These are phyloP conservation scores for Ceratocystis variospora DNA, from an alignment of 2,329 filamentous ascomycete genomes.

Conservation along the genomic window DNA sequence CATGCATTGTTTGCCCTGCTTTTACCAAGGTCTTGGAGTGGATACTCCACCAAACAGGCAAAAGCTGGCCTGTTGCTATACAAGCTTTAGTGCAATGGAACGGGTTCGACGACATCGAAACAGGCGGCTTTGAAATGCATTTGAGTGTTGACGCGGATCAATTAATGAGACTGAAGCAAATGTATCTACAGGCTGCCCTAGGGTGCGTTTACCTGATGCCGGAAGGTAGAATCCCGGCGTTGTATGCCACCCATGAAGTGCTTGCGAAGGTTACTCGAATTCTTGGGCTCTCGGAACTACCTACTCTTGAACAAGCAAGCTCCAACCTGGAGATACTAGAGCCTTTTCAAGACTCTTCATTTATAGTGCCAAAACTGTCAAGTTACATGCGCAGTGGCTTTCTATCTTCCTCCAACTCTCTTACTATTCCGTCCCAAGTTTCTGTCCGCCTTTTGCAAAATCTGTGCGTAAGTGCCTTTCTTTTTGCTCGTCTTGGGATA, in stretches of 20 bases:
- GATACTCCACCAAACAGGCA: constrained; percentile 46
- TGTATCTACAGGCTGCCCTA: constrained; percentile 54
- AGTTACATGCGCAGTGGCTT: constrained; percentile 25
- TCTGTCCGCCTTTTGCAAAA: constrained; percentile 22
- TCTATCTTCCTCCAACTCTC: constrained; percentile 9
- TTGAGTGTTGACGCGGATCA: constrained; percentile 47
- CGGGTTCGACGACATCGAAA: constrained; percentile 55
- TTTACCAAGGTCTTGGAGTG: constrained; percentile 59
- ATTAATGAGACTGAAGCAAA: constrained; percentile 44
- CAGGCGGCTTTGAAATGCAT: constrained; percentile 42
- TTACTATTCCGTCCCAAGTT: constrained; percentile 7
- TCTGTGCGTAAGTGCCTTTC: constrained; percentile 42
- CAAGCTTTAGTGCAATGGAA: constrained; percentile 57
- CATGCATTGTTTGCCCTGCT: constrained; percentile 35
- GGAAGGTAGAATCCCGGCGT: constrained; percentile 41
- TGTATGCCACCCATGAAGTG: constrained; percentile 26
- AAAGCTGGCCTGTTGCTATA: constrained; percentile 48
- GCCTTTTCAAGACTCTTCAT: constrained; percentile 21
- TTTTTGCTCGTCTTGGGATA: constrained; percentile 39
- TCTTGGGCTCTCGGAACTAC: constrained; percentile 45
- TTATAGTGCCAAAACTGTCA: constrained; percentile 23
- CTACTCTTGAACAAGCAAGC: constrained; percentile 30
- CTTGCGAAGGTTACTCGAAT: constrained; percentile 26
- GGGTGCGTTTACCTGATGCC: constrained; percentile 55
- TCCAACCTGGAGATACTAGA: constrained; percentile 19